Evolutionary conservation across 1,284 basidiomycete species (phyloP).

Genomic region (Rhodotorula sp.): DNA sequence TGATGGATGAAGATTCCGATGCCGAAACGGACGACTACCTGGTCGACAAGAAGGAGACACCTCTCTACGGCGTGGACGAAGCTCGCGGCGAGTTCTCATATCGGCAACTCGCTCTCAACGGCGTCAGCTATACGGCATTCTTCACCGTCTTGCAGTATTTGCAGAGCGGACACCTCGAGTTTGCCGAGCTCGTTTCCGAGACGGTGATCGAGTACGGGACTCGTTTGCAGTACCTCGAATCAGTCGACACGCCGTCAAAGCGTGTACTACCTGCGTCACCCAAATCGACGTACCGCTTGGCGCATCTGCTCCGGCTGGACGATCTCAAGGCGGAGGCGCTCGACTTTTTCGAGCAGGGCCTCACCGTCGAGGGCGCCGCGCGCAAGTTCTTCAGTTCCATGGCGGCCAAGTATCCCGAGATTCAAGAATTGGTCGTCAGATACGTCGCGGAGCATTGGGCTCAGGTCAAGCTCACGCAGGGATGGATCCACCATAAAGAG

Average conservation of each 20-base stretch:
- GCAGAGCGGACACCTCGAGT: constrained; percentile 40
- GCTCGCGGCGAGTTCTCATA: not conserved
- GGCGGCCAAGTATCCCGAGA: not conserved
- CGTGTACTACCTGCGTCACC: not conserved
- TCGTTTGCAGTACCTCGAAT: not conserved
- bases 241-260: not conserved
- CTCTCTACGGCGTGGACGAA: not conserved
- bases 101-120: constrained; percentile 7
- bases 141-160: constrained; percentile 46
- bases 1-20: not conserved
- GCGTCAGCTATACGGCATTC: constrained; percentile 45
- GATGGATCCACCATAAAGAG: not conserved
- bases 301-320: not conserved
- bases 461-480: not conserved
- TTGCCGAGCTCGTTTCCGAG: constrained; percentile 6
- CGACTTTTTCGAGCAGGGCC: not conserved
- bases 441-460: not conserved
- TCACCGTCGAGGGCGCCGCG: not conserved
- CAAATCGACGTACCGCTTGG: constrained; percentile 12
- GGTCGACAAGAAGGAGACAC: not conserved
- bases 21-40: not conserved
- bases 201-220: no score
- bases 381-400: not conserved
- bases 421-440: not conserved
- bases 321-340: not conserved